Evolutionary conservation across 2,329 filamentous ascomycete species (phyloP), one percentile per base, ranked within the genome.

Genomic region (Alternaria sp.): DNA sequence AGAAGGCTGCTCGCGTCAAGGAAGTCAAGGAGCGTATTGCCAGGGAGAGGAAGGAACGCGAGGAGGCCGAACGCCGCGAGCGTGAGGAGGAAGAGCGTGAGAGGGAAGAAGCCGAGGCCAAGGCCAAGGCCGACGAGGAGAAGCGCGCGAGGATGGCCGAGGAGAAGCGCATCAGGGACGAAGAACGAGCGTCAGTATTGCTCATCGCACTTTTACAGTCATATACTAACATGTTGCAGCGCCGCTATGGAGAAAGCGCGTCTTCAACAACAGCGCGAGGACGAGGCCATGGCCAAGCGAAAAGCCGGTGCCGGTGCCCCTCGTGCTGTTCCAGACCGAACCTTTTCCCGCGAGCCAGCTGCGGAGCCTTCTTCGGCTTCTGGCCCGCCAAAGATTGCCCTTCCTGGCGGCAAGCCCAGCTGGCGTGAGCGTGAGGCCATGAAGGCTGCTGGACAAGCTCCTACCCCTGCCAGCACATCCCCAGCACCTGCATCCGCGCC

Each of bases 71-170:
- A 81, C 87, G 88, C 55, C 85, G 85, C 65, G 83, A 89, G 56
- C 86, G 85, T 59, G 95, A 98, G 78, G 92, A 95, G 70, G 92
- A 96, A 78, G 94, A 97, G 84, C 88, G 90, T 67, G 85, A 86
- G 61, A 86, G 85, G 51, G 86, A 83, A 56, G 95, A 98, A 80
- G 94, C 92, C 78, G 91, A 96, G 77, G 93, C 97, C 80, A 92
- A 89, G 79, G 86, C 87, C 63, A 84, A 84, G 63, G 88, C 86
- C 49, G 93, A 95, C 51, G 93, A 96, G 77, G 91, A 92, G 80
- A 90, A 88, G 79, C 87, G 89, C 73, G 85, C 87, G 59, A 86
- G 88, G 74, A 80, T 93, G 74, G 85, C 86, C 68, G 90, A 96
- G 79, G 90, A 93, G 77, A 87, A 86, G 76, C 79, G 79, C 29